Percentiles rank a stretch among this genome's conserved stretches.
Conservation (phyloP, 202 grass and related monocot species). For the Saccharum hybrid region DNA sequence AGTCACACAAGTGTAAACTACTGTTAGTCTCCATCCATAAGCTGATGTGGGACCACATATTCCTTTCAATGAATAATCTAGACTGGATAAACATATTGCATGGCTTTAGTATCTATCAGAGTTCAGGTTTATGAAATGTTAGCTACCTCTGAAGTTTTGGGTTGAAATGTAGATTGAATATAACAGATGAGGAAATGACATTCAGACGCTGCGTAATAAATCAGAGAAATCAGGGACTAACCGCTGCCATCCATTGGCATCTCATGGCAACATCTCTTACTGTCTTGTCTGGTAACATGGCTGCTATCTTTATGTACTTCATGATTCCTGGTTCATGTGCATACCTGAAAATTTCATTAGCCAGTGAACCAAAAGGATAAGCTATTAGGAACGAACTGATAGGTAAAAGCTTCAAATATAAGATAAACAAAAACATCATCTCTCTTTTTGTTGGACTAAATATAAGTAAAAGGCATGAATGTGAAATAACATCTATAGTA, state of each 20-base stretch:
- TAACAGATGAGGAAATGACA: not conserved
- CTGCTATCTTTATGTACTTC: conserved; percentile 98
- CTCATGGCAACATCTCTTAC: conserved; percentile 99
- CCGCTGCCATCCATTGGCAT: conserved; percentile 89
- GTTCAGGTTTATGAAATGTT: conserved; percentile 21
- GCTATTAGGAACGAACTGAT: conserved; percentile 26
- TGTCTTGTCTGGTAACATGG: conserved; percentile 83
- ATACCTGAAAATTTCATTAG: conserved; percentile 61
- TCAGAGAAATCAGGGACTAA: conserved; percentile 52
- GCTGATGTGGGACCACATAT: conserved; percentile 34
- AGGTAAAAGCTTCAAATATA: conserved; percentile 22
- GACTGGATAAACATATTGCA: conserved; percentile 36
- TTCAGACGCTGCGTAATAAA: conserved; percentile 31
- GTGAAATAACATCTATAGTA: not conserved
- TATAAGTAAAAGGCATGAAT: conserved; percentile 18
- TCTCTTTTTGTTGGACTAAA: conserved; percentile 11
- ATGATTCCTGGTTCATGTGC: conserved; percentile 83
- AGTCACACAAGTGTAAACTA: conserved; percentile 45
- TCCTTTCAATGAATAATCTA: conserved; percentile 33
- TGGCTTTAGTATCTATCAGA: conserved; percentile 1
- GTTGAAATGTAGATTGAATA: conserved; percentile 1
- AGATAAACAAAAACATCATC: conserved; percentile 4
- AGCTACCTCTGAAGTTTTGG: not conserved
- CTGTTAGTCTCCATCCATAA: conserved; percentile 37
- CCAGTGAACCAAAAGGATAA: conserved; percentile 32